phyloP scores from a whole-genome alignment of 2,329 filamentous ascomycete species.

The Fusarium temperatum region DNA sequence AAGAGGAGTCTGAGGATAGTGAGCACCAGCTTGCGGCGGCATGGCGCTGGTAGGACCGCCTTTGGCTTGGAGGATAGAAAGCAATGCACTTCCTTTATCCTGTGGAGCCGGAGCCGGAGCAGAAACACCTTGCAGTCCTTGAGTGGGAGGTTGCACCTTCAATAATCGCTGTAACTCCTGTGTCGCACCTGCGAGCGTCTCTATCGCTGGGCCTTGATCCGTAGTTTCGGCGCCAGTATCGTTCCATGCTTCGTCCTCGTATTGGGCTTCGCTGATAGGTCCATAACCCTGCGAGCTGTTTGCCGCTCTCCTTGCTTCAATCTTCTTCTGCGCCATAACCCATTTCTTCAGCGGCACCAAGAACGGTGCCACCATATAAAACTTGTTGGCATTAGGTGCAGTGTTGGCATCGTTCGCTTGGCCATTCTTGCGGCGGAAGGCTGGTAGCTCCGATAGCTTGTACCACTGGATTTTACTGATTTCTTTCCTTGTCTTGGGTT shows the following conservation, averaged over 20 bases:
- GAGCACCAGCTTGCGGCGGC: conserved; percentile 29
- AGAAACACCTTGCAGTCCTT: conserved; percentile 54
- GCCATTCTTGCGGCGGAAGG: conserved; percentile 74
- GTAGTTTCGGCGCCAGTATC: conserved; percentile 46
- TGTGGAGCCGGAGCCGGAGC: conserved; percentile 40
- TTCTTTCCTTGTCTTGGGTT: conserved; percentile 92
- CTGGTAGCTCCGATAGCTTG: conserved; percentile 86
- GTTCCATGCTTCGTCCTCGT: conserved; percentile 69
- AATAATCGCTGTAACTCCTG: conserved; percentile 64
- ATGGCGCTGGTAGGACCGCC: conserved; percentile 24
- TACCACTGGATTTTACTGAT: conserved; percentile 99
- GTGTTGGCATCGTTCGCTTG: conserved; percentile 64
- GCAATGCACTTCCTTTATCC: conserved; percentile 61
- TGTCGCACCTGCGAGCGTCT: conserved; percentile 61
- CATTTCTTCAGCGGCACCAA: conserved; percentile 86
- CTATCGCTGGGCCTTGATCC: conserved; percentile 50
- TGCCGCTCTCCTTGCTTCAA: conserved; percentile 63
- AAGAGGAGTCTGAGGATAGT: conserved; percentile 60
- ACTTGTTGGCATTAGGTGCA: conserved; percentile 78
- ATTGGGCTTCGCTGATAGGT: conserved; percentile 62
- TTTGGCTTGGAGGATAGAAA: conserved; percentile 61
- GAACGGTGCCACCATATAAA: conserved; percentile 98
- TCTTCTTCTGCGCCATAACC: conserved; percentile 85
- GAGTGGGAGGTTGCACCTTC: conserved; percentile 63
- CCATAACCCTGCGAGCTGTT: conserved; percentile 54